Evolutionary conservation across 371 early-diverging fungal species (phyloP), one percentile per base, ranked within the genome.

Genomic region (Mucor lusitanicus): DNA sequence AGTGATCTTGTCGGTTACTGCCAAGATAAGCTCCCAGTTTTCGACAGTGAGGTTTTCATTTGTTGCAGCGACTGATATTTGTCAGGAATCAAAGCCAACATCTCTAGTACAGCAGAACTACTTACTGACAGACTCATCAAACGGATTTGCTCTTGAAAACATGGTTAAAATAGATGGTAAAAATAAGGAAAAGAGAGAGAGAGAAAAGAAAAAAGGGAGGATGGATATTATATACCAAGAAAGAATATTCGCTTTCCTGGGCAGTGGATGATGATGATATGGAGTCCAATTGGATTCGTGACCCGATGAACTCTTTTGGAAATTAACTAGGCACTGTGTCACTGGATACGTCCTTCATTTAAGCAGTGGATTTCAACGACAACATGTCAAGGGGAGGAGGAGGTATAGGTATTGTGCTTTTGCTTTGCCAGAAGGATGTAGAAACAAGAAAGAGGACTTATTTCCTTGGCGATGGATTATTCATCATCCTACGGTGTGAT

Each of bases 11-110:
- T 98, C 97, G 74, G 96, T 95, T 28, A 98, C 92, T 61, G 88
- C 86, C 55, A 94, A 88, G 65, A 95, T 93, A 30, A 91, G 82
- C 56, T 90, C 90, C 98, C 98, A 98, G 81, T 98, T 94, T 80
- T 98, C 98, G 37, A 88, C 83, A 1, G 96, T 94, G 71, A 95
- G 88, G 53, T 88, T 92, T 74, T 97, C 97, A 77, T 90, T 89
- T 5, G 98, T 97, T 13, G 98, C 97, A 64, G 88, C 83, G 64
- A 80, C 92, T 92, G 74, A 50, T 70, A 17, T 39, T 23, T 48
- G 32, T 12, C 2, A 28, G n/a, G 3, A 39, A 57, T 21, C 35
- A 30, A 4, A 4, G n/a, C 23, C 8, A 3, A 42, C 42, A 56
- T 56, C 17, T 56, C 44, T 32, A 46, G 1, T 6, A n/a, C 5